Evolutionary conservation across 176 grass and related monocot species (phyloP).

Genomic region (Guadua angustifolia): DNA sequence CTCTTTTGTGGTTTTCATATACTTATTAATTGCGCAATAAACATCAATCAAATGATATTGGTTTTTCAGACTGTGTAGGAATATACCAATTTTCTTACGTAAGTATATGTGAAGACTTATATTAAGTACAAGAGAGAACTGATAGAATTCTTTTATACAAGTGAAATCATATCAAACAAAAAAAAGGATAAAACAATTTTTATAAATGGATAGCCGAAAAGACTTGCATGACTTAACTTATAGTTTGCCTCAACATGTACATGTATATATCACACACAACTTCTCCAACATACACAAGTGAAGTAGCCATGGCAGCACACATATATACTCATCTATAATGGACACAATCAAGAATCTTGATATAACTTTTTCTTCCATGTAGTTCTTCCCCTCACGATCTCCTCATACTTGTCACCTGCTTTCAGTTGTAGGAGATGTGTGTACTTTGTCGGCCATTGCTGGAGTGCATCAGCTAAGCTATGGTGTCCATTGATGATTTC

Average conservation of each 20-base stretch:
- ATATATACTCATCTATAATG: background rate
- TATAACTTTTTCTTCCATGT: slow-evolving; percentile 60
- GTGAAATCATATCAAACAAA: background rate
- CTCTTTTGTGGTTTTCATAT: no score
- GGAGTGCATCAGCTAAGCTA: slow-evolving; percentile 43
- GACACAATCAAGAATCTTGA: background rate
- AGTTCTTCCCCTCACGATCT: slow-evolving; percentile 70
- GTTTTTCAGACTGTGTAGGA: no score
- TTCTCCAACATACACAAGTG: no score
- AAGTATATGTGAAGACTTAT: no score
- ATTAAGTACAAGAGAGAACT: no score
- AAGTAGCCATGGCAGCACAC: background rate
- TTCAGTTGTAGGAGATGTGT: slow-evolving; percentile 64
- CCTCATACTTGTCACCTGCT: slow-evolving; percentile 44
- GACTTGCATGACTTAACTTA: background rate
- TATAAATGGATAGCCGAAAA: background rate
- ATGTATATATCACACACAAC: no score
- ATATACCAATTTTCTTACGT: no score
- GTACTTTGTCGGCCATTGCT: slow-evolving; percentile 61
- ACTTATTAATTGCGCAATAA: no score
- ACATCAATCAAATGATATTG: no score
- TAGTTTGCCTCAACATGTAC: no score
- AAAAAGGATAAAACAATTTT: background rate
- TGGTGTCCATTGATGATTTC: slow-evolving; percentile 51
- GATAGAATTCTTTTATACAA: background rate